A percentile compares a stretch with the other conserved stretches of the same genome.
Conservation (phyloP, 257 asterid genomes). For the Nicotiana paniculata region DNA sequence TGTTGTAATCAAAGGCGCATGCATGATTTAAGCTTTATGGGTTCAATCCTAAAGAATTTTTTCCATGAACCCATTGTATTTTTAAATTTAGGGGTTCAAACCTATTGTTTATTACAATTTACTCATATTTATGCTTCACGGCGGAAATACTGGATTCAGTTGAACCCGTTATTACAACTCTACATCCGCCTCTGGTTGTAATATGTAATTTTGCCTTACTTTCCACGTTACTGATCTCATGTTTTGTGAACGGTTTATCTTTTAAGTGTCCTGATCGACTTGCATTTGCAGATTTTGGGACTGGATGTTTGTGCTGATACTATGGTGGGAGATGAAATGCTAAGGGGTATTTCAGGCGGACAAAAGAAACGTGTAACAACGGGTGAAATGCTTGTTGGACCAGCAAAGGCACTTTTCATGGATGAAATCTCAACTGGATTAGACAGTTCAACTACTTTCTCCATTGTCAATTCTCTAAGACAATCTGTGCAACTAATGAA, state of each 20-base stretch:
- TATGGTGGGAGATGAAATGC: slow-evolving; percentile 37
- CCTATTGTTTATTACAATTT: too few species aligned
- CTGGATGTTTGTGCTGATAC: slow-evolving; percentile 36
- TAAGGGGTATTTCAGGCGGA: slow-evolving; percentile 37
- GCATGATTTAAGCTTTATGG: too few species aligned
- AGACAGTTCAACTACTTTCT: slow-evolving; percentile 63
- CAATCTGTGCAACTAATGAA: slow-evolving; percentile 54
- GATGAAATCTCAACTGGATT: slow-evolving; percentile 66
- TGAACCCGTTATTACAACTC: too few species aligned
- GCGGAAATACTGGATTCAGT: too few species aligned
- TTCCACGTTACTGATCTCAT: not conserved
- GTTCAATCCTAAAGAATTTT: too few species aligned
- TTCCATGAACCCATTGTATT: too few species aligned
- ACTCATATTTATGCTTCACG: too few species aligned
- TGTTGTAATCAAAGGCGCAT: too few species aligned
- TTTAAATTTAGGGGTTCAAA: too few species aligned
- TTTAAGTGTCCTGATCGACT: not conserved
- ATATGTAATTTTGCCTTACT: not conserved
- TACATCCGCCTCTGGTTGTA: too few species aligned
- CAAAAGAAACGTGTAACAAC: slow-evolving; percentile 39
- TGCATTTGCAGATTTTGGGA: slow-evolving; percentile 23
- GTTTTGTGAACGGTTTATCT: not conserved
- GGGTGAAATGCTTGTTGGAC: slow-evolving; percentile 60
- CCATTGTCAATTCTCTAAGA: slow-evolving; percentile 41
- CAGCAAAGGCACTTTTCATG: slow-evolving; percentile 63